Percentiles rank a stretch among this genome's conserved stretches.
These are phyloP conservation scores for Cystobasidium slooffiae DNA, from an alignment of 1,284 basidiomycete genomes.

Conservation along the genomic window DNA sequence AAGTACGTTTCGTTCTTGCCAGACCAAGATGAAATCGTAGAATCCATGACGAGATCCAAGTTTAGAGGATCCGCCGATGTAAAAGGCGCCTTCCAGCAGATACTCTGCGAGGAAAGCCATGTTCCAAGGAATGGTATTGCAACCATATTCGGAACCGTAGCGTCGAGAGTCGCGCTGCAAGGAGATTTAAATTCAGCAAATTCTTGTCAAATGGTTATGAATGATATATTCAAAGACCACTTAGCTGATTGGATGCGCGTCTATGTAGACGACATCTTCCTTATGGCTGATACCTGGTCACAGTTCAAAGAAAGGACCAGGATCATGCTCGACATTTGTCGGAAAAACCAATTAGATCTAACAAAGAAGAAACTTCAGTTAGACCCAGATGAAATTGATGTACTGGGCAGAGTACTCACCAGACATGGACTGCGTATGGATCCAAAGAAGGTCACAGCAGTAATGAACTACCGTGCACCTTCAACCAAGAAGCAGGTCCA, in stretches of 20 bases:
- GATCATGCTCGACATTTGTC: no score
- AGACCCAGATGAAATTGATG: no score
- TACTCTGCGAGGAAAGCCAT: neutral
- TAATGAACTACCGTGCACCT: no score
- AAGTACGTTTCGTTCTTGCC: neutral
- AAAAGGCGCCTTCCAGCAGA: neutral
- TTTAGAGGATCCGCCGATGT: no score
- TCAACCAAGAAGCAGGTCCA: neutral
- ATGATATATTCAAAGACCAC: conserved; percentile 5
- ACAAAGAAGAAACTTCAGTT: no score
- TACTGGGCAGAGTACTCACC: no score
- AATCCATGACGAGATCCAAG: no score
- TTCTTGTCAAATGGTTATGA: conserved; percentile 7
- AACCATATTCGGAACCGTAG: conserved; percentile 6
- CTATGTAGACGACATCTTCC: neutral
- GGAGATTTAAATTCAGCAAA: neutral
- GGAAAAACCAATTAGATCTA: no score
- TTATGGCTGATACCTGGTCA: neutral
- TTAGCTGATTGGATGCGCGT: neutral
- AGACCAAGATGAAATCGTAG: no score
- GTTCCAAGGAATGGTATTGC: neutral
- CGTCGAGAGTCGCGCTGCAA: conserved; percentile 8
- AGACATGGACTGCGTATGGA: no score
- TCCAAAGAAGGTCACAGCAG: no score
- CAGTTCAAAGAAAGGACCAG: neutral